Conservation (phyloP, 345 rosid genomes). For the Aquilaria yunnanensis region DNA sequence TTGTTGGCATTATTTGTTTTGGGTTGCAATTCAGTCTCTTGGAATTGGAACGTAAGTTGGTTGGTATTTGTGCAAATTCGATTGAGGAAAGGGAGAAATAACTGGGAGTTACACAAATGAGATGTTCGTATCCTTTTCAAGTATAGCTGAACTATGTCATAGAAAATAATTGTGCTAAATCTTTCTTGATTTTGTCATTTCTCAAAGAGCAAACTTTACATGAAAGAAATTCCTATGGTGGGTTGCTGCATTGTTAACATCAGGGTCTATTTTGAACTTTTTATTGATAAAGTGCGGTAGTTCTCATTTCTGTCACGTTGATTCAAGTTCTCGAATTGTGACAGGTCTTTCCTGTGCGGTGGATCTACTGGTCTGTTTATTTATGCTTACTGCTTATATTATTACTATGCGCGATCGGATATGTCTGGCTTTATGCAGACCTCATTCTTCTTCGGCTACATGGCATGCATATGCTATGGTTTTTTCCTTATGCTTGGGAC, state of each 20-base stretch:
- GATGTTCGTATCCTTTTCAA: no score
- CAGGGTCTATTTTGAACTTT: no score
- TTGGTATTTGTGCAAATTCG: no score
- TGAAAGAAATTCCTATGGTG: no score
- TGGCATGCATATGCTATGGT: constrained; percentile 46
- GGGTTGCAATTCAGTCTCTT: background rate
- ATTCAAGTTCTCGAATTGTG: background rate
- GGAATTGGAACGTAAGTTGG: background rate
- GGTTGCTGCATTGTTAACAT: no score
- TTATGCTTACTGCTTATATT: constrained; percentile 40
- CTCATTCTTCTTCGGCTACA: constrained; percentile 49
- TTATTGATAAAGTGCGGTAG: background rate
- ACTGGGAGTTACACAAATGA: no score
- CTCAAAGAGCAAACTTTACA: no score
- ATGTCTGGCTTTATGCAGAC: constrained; percentile 51
- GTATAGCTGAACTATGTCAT: no score
- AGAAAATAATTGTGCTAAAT: no score
- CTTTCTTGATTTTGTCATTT: no score
- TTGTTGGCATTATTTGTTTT: constrained; percentile 1
- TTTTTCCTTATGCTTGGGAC: constrained; percentile 44
- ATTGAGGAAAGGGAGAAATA: no score
- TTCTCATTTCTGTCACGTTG: background rate
- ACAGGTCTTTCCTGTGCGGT: constrained; percentile 41
- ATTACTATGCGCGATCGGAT: constrained; percentile 34
- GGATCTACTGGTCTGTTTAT: constrained; percentile 44